These are phyloP conservation scores for Stropharia rugosoannulata DNA, from an alignment of 768 basidiomycete genomes.

Conservation along the genomic window DNA sequence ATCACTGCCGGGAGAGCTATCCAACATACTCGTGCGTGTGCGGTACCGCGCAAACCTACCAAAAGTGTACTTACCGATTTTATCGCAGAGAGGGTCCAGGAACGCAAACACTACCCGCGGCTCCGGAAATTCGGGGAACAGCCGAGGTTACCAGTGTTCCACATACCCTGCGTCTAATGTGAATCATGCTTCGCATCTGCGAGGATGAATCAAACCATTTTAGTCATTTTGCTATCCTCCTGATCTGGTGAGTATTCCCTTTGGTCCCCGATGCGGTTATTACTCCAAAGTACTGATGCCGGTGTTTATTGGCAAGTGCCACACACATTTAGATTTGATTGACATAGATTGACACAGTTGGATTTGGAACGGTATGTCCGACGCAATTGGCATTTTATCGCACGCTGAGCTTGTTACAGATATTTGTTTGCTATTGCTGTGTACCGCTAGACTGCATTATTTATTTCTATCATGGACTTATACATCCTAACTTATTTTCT, in stretches of 20 bases:
- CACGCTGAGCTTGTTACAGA: not conserved
- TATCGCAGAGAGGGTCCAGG: slow-evolving; percentile 4
- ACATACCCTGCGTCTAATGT: not conserved
- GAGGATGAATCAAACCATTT: not conserved
- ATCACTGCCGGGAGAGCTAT: slow-evolving; percentile 7
- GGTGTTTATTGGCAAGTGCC: not conserved
- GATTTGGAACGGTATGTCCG: slow-evolving; percentile 2
- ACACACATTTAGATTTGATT: not conserved
- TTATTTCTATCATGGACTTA: not conserved
- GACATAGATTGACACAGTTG: not conserved
- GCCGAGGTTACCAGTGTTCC: not conserved
- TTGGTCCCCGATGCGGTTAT: not conserved
- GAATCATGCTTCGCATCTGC: not conserved
- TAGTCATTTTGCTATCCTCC: not conserved
- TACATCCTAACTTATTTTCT: too few species aligned
- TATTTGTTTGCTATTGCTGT: not conserved
- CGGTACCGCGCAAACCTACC: not conserved
- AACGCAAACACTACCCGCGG: slow-evolving; percentile 1
- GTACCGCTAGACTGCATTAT: not conserved
- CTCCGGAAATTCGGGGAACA: not conserved
- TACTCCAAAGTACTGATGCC: slow-evolving; percentile 2
- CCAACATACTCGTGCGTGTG: slow-evolving; percentile 15
- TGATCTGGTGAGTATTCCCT: not conserved
- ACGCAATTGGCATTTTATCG: not conserved
- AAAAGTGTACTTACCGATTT: not conserved